Base-by-base conservation (phyloP, 305 asterid genomes). In the Plantago coronopus region DNA sequence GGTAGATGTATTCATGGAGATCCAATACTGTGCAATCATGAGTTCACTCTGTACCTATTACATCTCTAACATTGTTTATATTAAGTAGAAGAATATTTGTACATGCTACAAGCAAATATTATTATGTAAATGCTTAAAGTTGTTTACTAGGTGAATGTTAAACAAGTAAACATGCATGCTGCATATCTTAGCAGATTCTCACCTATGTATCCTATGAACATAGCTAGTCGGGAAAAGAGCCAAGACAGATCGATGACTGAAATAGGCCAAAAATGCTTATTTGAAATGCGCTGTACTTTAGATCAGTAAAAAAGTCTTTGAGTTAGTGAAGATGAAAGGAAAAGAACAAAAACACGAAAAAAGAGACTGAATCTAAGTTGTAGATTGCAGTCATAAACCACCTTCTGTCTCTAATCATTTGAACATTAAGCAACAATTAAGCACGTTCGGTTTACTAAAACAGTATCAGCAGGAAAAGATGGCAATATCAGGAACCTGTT, bases 1-100 rank as follows among this genome's bases (percentile, higher is more conserved):
- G 18, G 40, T 68, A 80, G 74, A 64, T 67, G 66, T 70, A 62
- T 74, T 72, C 50, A 56, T 67, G 77, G 69, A 54, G 74, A 68
- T 61, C 12, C 54, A 66, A 60, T 47, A 19, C 66, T 38, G 63
- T 17, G 57, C 19, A 51, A 63, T 62, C 57, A 54, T 64, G 59
- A 65, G 57, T 70, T 69, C 58, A 70, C 68, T 61, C 78, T 69
- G 65, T 57, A 42, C 59, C 74, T 70, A 72, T 62, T 44, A 42
- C 25, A 31, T 40, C 19, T 55, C 18, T 46, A 25, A 59, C 23
- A 56, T 49, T 68, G 71, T 46, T 57, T 22, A 53, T 50, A 19
- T 27, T 62, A 17, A 61, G 37, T 43, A 46, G 13, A 55, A 64
- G 51, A 47, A 29, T 73, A 25, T 48, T 50, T 66, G 68, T 74